Evolutionary conservation across 139 green algal species (phyloP), one percentile per base, ranked within the genome.

Genomic region (Chlamydomonas schloesseri): DNA sequence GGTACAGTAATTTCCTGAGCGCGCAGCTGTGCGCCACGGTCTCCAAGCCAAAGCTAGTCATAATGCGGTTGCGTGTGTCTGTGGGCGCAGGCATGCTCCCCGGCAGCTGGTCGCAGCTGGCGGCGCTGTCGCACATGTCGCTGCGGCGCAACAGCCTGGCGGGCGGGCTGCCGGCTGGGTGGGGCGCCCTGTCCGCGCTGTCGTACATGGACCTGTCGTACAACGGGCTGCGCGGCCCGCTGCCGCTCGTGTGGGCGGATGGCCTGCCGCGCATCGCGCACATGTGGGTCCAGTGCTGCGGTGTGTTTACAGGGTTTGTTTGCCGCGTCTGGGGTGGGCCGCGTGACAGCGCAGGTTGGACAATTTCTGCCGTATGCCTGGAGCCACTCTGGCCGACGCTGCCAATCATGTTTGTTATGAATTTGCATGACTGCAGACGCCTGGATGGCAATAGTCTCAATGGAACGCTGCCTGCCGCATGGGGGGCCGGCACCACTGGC

Each of bases 381-480:
- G n/a, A n/a, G n/a, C n/a, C n/a, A n/a, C n/a, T n/a, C n/a, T n/a
- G n/a, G n/a, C n/a, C n/a, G n/a, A n/a, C n/a, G n/a, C n/a, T n/a
- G n/a, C n/a, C n/a, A n/a, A n/a, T n/a, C n/a, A n/a, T n/a, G n/a
- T n/a, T n/a, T n/a, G n/a, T n/a, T n/a, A n/a, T n/a, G n/a, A n/a
- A n/a, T n/a, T n/a, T n/a, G n/a, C 23, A 68, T 31, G 24, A 4
- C 69, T 34, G 34, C 37, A 83, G 76, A 5, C 76, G 53, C 37
- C 29, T 83, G 1, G 76, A 73, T 37, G 60, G 60, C 18, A 83
- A 83, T 28, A 29, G 26, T 2, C 76, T 83, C 28, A 83, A 83
- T 60, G 76, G 76, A 13, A 64, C 76, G 9, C 76, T 83, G 42
- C 76, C 76, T 4, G 1, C 37, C 8, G 20, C 18, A 4, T 60